A percentile compares a stretch with the other conserved stretches of the same genome.
phyloP scores from a whole-genome alignment of 2,329 filamentous ascomycete genomes.

The Claviceps fusiformis region DNA sequence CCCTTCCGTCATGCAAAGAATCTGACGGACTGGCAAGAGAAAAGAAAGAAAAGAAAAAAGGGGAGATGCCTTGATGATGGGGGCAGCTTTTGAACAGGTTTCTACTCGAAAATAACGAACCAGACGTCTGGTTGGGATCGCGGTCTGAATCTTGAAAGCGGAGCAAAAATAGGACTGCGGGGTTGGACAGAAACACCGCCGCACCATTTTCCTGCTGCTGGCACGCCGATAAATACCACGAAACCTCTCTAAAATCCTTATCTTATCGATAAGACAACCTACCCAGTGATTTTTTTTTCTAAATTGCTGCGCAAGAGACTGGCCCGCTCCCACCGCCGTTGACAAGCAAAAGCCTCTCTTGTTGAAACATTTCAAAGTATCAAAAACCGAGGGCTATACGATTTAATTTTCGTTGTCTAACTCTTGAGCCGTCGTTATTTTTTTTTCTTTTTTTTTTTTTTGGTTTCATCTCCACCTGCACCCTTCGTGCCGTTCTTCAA shows the following conservation, averaged over 20 bases:
- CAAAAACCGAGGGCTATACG: not conserved
- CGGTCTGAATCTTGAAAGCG: too few species aligned
- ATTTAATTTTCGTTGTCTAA: not conserved
- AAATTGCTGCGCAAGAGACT: not conserved
- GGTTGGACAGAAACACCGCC: too few species aligned
- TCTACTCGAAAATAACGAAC: not conserved
- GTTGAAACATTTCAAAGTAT: not conserved
- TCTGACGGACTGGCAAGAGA: too few species aligned
- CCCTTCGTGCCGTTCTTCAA: conserved; percentile 14
- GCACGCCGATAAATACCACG: not conserved
- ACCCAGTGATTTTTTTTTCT: not conserved
- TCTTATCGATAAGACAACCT: conserved; percentile 5
- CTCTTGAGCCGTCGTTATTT: too few species aligned
- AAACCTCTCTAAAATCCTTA: not conserved
- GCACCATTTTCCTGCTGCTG: too few species aligned
- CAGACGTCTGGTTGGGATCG: too few species aligned
- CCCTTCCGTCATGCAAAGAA: too few species aligned
- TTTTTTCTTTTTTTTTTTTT: not conserved
- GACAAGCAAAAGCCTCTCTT: not conserved
- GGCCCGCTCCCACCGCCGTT: not conserved
- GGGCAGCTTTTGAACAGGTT: not conserved
- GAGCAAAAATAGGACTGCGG: too few species aligned
- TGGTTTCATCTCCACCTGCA: not conserved
- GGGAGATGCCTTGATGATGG: too few species aligned
- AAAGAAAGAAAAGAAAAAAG: too few species aligned